Base-by-base conservation (phyloP, 108 stramenopile genomes). In the Cyclotella atomus region DNA sequence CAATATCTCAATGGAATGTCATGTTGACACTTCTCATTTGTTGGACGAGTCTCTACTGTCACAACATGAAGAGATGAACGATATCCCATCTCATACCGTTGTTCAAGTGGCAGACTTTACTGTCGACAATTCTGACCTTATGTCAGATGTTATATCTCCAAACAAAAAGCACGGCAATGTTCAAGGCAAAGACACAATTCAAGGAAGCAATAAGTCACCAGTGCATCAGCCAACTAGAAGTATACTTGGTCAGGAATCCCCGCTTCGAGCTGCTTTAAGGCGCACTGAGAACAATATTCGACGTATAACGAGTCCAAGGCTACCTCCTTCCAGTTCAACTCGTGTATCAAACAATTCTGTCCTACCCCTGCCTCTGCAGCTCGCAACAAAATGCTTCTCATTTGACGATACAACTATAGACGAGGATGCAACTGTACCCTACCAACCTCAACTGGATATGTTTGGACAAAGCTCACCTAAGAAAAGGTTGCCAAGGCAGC, bases 321-420 rank as follows among this genome's bases (percentile, higher is more conserved):
- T 46, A 9, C 38, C 61, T 17, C 21, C 41, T 2, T 4, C 29
- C 47, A n/a, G 56, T 30, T 21, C 70, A 1, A 54, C n/a, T n/a
- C n/a, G 35, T 59, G 36, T 59, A 4, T 56, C 52, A 2, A 68
- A 17, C 43, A 63, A 65, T 45, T 32, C 56, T 29, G 67, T 80
- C 15, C 32, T 76, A 14, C 75, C 75, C 9, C 61, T 70, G 9
- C 68, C 68, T 0, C 57, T 70, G 28, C 68, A 80, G 52, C 36
- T 80, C 35, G 79, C 79, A 3, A 69, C 68, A 3, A 71, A 80
- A 29, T 80, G 79, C 41, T 80, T 80, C 19, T 80, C 79, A 6
- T 80, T 80, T 36, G 72, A 80, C 24, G 79, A 80, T 64, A 80
- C 79, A 0, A 80, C 79, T 0, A 20, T 68, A 36, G 79, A 80